Base-by-base conservation (phyloP, 1,139 yeast genomes). In the Zygosaccharomyces sapae region DNA sequence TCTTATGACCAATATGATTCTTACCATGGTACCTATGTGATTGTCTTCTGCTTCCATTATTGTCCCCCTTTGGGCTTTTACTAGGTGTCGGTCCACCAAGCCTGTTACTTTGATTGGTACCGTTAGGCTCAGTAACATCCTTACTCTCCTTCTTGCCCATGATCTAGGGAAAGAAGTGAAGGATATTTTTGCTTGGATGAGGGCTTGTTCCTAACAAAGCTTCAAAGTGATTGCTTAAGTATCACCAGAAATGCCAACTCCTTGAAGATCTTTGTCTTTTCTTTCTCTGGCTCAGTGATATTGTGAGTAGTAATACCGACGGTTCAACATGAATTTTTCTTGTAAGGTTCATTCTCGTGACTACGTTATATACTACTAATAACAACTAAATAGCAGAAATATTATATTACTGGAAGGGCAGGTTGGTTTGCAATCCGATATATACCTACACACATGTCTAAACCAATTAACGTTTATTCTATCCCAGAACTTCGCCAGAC, bases 381-480 rank as follows among this genome's bases (percentile, higher is more conserved):
- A 29, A 27, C 13, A 38, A 16, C n/a, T 10, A 22, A 22, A 7
- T 7, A 18, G 13, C 8, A 22, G 25, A 22, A 22, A 22, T 7
- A 7, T 22, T 7, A 22, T 22, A 22, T 22, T 22, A 22, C 25
- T 22, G 7, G 25, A 22, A 22, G 25, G 25, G 25, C 9, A 22
- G 25, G 25, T 22, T 7, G 25, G 25, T 6, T 22, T 2, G 25
- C 25, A 22, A 5, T 5, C 8, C 8, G 3, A 22, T 22, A 22
- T 22, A 22, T 22, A 25, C 5, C 22, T 7, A 16, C 27, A 19
- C 13, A n/a, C 22, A 61, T 62, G 66, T 54, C 59, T 41, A 59
- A 61, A 45, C 63, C 64, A 22, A 59, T 64, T 24, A 64, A 64
- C 38, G 66, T 62, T 1, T 63, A 64, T 49, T 55, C 66, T 4